Conservation (phyloP, 2,329 filamentous ascomycete species). For the Pseudogymnoascus pannorum region DNA sequence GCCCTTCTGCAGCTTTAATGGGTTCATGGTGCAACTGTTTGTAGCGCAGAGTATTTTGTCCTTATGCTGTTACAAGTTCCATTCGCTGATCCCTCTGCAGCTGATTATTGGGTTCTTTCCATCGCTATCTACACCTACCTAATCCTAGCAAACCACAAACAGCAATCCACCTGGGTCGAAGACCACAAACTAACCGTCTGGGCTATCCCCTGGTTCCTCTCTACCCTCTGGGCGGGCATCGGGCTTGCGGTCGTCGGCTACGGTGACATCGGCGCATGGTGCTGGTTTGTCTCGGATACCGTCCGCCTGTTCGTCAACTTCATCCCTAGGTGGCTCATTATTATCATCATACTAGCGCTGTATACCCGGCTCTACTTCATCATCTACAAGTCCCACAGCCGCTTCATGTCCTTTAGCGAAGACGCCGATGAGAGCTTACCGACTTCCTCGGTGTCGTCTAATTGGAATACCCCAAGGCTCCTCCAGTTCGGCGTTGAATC, state of each 20-base stretch:
- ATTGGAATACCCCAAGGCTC: constrained; percentile 20
- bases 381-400: constrained; percentile 32
- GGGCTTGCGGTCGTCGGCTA: constrained; percentile 28
- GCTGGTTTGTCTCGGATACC: constrained; percentile 36
- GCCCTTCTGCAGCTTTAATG: constrained; percentile 35
- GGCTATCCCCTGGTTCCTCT: constrained; percentile 33
- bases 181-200: constrained; percentile 29
- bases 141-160: constrained; percentile 33
- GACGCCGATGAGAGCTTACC: constrained; percentile 11
- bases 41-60: constrained; percentile 33
- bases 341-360: constrained; percentile 31
- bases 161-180: constrained; percentile 32
- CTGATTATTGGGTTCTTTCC: constrained; percentile 38
- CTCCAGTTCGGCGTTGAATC: constrained; percentile 19
- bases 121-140: constrained; percentile 37
- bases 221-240: constrained; percentile 30
- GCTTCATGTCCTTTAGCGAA: constrained; percentile 28
- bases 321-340: constrained; percentile 36
- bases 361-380: constrained; percentile 35
- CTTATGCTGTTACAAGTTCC: neutral
- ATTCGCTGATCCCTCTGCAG: constrained; percentile 17
- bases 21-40: constrained; percentile 37
- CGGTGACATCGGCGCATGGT: constrained; percentile 32
- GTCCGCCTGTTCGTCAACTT: constrained; percentile 36
- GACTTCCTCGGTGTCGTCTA: constrained; percentile 20